phyloP scores from a whole-genome alignment of 1,139 yeast species.

The Pneumocystis jirovecii region DNA sequence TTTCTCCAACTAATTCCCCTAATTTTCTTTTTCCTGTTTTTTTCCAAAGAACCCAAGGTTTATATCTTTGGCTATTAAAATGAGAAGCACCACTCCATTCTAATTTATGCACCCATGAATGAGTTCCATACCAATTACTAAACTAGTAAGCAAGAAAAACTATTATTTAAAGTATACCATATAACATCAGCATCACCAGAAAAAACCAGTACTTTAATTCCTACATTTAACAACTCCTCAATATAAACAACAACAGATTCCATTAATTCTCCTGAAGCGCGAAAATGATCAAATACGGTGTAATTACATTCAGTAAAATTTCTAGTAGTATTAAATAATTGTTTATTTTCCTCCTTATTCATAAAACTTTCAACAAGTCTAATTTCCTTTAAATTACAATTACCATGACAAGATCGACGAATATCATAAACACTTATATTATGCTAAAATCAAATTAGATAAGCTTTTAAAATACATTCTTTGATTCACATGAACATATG shows the following conservation, averaged over 20 bases:
- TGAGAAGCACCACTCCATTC: slow-evolving; percentile 38
- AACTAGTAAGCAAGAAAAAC: slow-evolving; percentile 1
- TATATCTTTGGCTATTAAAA: slow-evolving; percentile 22
- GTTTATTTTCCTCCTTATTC: slow-evolving; percentile 41
- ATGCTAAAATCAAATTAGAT: slow-evolving; percentile 19
- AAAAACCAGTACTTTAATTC: slow-evolving; percentile 59
- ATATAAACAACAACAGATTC: slow-evolving; percentile 22
- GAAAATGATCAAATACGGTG: slow-evolving; percentile 66
- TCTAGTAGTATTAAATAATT: slow-evolving; percentile 86
- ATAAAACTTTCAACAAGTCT: slow-evolving; percentile 50
- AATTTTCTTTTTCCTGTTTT: slow-evolving; percentile 13
- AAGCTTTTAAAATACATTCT: slow-evolving; percentile 32
- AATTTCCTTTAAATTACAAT: slow-evolving; percentile 55
- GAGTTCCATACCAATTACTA: slow-evolving; percentile 67
- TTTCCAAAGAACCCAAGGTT: slow-evolving; percentile 23
- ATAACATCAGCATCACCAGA: slow-evolving; percentile 87
- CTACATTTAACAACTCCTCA: slow-evolving; percentile 74
- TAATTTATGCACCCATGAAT: slow-evolving; percentile 59
- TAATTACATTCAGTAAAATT: slow-evolving; percentile 71
- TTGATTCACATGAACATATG: slow-evolving; percentile 67
- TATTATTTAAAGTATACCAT: slow-evolving; percentile 28
- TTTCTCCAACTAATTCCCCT: slow-evolving; percentile 23
- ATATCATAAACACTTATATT: slow-evolving; percentile 62
- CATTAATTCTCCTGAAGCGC: background rate
- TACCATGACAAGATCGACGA: slow-evolving; percentile 66